phyloP scores from a whole-genome alignment of 2,329 filamentous ascomycete species.

The Trichoderma lentiforme region DNA sequence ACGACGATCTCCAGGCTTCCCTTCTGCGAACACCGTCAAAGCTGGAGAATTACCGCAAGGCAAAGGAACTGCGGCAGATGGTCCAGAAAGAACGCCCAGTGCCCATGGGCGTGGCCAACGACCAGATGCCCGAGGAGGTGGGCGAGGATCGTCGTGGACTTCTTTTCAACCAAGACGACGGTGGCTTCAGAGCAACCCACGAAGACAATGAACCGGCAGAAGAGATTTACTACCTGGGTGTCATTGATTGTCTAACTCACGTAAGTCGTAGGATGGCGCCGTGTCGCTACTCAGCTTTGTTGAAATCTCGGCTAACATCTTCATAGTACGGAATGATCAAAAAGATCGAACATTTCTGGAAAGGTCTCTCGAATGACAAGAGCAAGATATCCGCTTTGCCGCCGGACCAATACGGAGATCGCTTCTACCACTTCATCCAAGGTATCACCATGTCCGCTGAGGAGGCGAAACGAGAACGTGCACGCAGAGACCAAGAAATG shows the following conservation, averaged over 20 bases:
- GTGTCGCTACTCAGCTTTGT: not conserved
- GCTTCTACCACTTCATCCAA: conserved; percentile 89
- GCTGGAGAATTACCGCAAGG: conserved; percentile 85
- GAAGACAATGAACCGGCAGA: conserved; percentile 81
- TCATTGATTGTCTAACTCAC: conserved; percentile 97
- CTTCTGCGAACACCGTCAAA: conserved; percentile 90
- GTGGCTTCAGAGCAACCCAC: conserved; percentile 88
- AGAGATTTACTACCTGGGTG: conserved; percentile 95
- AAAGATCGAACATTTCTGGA: conserved; percentile 95
- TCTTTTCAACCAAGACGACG: conserved; percentile 91
- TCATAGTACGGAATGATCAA: conserved; percentile 89
- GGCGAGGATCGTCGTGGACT: conserved; percentile 69
- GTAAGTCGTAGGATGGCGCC: conserved; percentile 54
- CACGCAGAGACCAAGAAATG: conserved; percentile 59
- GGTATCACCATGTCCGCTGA: conserved; percentile 88
- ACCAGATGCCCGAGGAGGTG: conserved; percentile 87
- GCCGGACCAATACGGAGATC: conserved; percentile 85
- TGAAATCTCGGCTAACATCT: conserved; percentile 22
- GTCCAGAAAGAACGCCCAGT: conserved; percentile 90
- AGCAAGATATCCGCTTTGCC: conserved; percentile 89
- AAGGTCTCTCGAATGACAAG: conserved; percentile 80
- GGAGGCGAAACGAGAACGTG: conserved; percentile 68
- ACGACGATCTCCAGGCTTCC: conserved; percentile 60
- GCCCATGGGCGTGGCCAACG: conserved; percentile 79
- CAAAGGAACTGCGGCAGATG: conserved; percentile 84